phyloP scores from a whole-genome alignment of 352 stramenopile species.

The Pythium vanterpoolii region DNA sequence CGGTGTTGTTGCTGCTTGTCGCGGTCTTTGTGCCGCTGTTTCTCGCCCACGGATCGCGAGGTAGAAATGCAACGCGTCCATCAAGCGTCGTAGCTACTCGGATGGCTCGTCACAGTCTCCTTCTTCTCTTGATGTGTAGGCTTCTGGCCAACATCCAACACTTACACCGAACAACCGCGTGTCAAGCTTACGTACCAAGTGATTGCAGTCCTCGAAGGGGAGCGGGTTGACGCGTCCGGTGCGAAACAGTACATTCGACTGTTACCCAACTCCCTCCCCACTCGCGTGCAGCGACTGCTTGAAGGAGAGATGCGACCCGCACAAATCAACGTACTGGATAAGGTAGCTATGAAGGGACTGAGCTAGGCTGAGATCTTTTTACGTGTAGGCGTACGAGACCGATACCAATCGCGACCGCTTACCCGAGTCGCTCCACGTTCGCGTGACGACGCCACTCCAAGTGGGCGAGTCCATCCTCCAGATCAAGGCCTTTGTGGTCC shows the following conservation, averaged over 20 bases:
- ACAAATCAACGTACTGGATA: constrained; percentile 38
- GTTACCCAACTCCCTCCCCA: constrained; percentile 44
- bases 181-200: constrained; percentile 60
- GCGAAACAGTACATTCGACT: constrained; percentile 17
- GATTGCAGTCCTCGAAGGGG: constrained; percentile 58
- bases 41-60: constrained; percentile 50
- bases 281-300: constrained; percentile 41
- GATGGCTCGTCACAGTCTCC: not conserved
- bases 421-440: constrained; percentile 53
- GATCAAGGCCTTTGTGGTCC: constrained; percentile 42
- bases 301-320: constrained; percentile 32
- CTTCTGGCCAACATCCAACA: constrained; percentile 60
- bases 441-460: constrained; percentile 41
- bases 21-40: constrained; percentile 50
- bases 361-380: not conserved
- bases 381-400: constrained; percentile 30
- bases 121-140: constrained; percentile 23
- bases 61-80: constrained; percentile 14
- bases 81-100: constrained; percentile 4
- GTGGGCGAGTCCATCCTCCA: constrained; percentile 47
- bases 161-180: constrained; percentile 59
- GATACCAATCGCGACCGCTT: constrained; percentile 51
- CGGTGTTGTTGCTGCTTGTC: constrained; percentile 35
- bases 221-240: constrained; percentile 11
- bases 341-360: not conserved